Percentiles rank a stretch among this genome's conserved stretches.
Evolutionary conservation across 768 basidiomycete genomes (phyloP).

Genomic region (Agrocybe praecox): DNA sequence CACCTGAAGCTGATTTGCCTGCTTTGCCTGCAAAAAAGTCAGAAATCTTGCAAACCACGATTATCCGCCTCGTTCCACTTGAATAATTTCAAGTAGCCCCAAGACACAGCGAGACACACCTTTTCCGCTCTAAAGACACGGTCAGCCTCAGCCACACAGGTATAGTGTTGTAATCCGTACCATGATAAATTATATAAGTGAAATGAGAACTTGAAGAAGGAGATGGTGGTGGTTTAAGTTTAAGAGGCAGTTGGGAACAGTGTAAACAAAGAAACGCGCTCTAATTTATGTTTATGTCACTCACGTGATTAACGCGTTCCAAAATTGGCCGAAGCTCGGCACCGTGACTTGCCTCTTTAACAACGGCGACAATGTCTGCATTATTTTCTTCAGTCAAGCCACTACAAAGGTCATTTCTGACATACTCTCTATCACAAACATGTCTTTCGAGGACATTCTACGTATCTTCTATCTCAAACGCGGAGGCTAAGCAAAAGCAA

Average conservation of each 20-base stretch:
- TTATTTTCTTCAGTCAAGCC: background rate
- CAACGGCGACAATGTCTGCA: conserved; percentile 14
- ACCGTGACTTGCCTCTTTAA: conserved; percentile 5
- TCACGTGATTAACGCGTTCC: conserved; percentile 12
- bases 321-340: conserved; percentile 5
- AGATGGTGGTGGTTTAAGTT: conserved; percentile 38
- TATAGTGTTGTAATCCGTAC: background rate
- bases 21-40: conserved; percentile 38
- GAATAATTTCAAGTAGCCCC: background rate
- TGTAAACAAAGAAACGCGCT: conserved; percentile 36
- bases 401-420: background rate
- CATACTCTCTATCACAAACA: background rate
- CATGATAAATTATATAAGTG: conserved; percentile 11
- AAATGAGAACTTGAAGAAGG: conserved; percentile 4
- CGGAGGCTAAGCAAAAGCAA: background rate
- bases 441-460: conserved; percentile 10
- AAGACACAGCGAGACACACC: conserved; percentile 27
- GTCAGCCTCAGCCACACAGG: background rate
- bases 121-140: conserved; percentile 37
- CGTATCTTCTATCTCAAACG: conserved; percentile 14
- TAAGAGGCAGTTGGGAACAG: conserved; percentile 33
- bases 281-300: conserved; percentile 36
- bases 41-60: background rate
- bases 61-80: conserved; percentile 3
- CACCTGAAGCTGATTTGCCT: conserved; percentile 73